phyloP scores from a whole-genome alignment of 2,329 filamentous ascomycete genomes.

The Fusarium haematococcum region DNA sequence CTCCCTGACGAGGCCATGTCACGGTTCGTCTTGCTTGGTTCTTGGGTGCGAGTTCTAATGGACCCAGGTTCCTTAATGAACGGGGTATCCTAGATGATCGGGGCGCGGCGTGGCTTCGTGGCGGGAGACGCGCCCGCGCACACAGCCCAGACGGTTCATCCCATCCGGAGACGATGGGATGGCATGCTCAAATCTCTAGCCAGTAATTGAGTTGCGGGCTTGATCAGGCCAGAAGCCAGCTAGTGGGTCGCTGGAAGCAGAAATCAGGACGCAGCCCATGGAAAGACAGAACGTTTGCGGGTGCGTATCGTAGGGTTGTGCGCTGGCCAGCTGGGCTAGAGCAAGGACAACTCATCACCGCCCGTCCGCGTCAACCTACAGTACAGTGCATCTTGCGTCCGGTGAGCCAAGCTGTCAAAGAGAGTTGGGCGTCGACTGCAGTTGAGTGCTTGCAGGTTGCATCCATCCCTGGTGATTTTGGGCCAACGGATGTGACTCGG shows the following conservation, averaged over 20 bases:
- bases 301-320: conserved; percentile 7
- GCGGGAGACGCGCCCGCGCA: conserved; percentile 8
- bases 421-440: conserved; percentile 19
- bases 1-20: conserved; percentile 32
- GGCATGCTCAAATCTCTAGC: background rate
- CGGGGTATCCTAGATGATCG: conserved; percentile 8
- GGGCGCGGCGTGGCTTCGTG: conserved; percentile 1
- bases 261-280: background rate
- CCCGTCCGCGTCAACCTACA: conserved; percentile 5
- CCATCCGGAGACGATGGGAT: background rate
- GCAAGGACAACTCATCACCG: conserved; percentile 40
- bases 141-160: conserved; percentile 5
- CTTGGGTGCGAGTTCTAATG: background rate
- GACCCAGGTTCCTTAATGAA: background rate
- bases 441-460: conserved; percentile 36
- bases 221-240: conserved; percentile 3
- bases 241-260: conserved; percentile 5
- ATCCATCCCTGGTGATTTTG: conserved; percentile 31
- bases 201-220: conserved; percentile 1
- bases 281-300: background rate
- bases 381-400: conserved; percentile 17
- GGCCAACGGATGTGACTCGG: conserved; percentile 20
- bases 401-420: conserved; percentile 36
- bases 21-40: conserved; percentile 9
- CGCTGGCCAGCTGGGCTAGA: conserved; percentile 18